A percentile compares a stretch with the other conserved stretches of the same genome.
Conservation (phyloP, 2,329 filamentous ascomycete genomes). For the Fusarium xyrophilum region DNA sequence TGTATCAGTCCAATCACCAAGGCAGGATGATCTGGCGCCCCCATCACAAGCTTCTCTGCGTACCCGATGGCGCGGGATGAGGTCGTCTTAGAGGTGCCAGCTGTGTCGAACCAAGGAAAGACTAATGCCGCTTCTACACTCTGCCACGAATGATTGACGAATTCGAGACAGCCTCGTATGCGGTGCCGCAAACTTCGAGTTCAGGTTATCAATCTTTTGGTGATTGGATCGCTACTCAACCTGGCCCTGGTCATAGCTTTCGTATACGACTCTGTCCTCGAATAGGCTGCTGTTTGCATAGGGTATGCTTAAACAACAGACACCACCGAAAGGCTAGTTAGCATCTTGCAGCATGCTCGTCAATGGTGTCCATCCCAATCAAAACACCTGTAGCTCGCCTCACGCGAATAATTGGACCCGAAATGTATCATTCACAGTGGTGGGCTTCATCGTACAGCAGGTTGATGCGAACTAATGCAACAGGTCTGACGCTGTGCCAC, state of each 20-base stretch:
- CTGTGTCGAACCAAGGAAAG: conserved; percentile 3
- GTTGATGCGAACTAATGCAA: conserved; percentile 35
- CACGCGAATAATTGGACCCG: conserved; percentile 19
- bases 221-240: conserved; percentile 4
- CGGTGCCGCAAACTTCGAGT: conserved; percentile 1
- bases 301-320: conserved; percentile 7
- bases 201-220: background rate
- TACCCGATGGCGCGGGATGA: conserved; percentile 12
- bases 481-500: conserved; percentile 35
- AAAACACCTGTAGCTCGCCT: conserved; percentile 15
- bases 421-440: conserved; percentile 17
- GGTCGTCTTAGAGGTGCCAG: conserved; percentile 13
- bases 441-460: conserved; percentile 8
- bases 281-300: conserved; percentile 6
- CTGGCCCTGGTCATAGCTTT: conserved; percentile 4
- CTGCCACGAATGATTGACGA: conserved; percentile 25
- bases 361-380: background rate
- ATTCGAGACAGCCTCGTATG: conserved; percentile 11
- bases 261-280: conserved; percentile 8
- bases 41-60: conserved; percentile 18
- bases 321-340: background rate
- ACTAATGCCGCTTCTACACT: conserved; percentile 27
- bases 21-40: conserved; percentile 31
- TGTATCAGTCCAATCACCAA: conserved; percentile 18
- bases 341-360: background rate